Base-by-base conservation (phyloP, 106 monocot genomes). In the Acorus calamus region DNA sequence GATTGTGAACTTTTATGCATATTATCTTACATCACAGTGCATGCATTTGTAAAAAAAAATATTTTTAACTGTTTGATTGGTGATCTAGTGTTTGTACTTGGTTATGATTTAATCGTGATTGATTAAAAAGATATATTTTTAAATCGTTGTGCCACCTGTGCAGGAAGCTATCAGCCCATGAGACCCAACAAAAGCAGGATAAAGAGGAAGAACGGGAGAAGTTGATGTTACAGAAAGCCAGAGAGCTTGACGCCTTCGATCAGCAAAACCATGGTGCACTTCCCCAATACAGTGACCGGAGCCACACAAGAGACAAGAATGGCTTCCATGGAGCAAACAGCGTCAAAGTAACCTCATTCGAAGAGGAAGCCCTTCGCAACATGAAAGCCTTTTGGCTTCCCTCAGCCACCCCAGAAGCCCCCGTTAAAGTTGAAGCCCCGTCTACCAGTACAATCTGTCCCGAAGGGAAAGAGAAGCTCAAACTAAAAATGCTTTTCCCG, bases 361-460 rank as follows among this genome's bases (percentile, higher is more conserved):
- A 96, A 66, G 94, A 90, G 73, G 94, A 96, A 74, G 94, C 94
- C 11, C 90, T 96, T 5, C 87, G 94, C 50, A 85, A 75, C 44
- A 96, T 96, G 94, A 96, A 91, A 72, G 94, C 94, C 64, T 96
- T 96, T 56, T 96, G 94, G 94, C 94, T 96, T 14, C 94, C 94
- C 41, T 96, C 94, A 8, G 94, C 94, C 4, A 96, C 94, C n/a
- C 90, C 94, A n/a, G 82, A 74, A 61, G 87, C 94, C 3, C 65
- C 76, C 3, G 69, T 73, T 12, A 96, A 85, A 69, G 76, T 87
- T 2, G 78, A 77, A 0, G 75, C 87, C 60, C 94, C 94, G 42
- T 87, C 82, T 8, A 74, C 80, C 4, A 67, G 68, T 13, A 96
- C 94, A 1, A 13, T 73, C 42, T 96, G 94, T 64, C 94, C 94